Base-by-base conservation (phyloP, 202 grass and related monocot genomes). In the Bolboschoenoplectus hybrid region DNA sequence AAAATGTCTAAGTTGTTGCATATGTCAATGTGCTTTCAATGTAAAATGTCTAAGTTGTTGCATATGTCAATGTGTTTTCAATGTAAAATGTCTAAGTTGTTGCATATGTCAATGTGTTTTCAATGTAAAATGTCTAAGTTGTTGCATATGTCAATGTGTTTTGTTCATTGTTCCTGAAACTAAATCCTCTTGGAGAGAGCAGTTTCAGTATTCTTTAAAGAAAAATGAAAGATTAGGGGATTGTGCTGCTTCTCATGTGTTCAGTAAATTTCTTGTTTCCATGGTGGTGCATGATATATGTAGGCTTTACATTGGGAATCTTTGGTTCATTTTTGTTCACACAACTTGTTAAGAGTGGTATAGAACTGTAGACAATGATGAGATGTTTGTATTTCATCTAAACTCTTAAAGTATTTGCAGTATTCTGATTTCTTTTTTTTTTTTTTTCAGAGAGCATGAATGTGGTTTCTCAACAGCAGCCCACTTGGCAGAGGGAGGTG, bases 401-500 rank as follows among this genome's bases (percentile, higher is more conserved):
- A 3, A 61, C 57, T 61, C 14, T 61, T 58, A 49, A 86, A 82
- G 45, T 60, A 63, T 70, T 51, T 71, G 38, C 40, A 34, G 56
- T 57, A 70, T 89, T 55, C 52, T 79, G 14, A 86, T 78, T 55
- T 49, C 85, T 50, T 63, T 70, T 81, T 77, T 45, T 62, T 62
- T 85, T 51, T 64, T 71, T 82, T 78, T 74, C 74, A 83, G 91
- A 91, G 65, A 91, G 71, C 72, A 80, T 87, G 46, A 51, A 60
- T 17, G 10, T 61, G 55, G 81, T 58, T 38, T 73, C 81, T 49
- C 89, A 91, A 63, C 53, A 82, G 13, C 89, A 85, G 45, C 85
- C 89, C 4, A 56, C 86, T 6, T 91, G 89, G 91, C 91, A 91
- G 81, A 82, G 86, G 71, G 81, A 68, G 35, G 66, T 86, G 52